A percentile compares a stretch with the other conserved stretches of the same genome.
phyloP scores from a whole-genome alignment of 352 stramenopile genomes.

The Pythium volutum region DNA sequence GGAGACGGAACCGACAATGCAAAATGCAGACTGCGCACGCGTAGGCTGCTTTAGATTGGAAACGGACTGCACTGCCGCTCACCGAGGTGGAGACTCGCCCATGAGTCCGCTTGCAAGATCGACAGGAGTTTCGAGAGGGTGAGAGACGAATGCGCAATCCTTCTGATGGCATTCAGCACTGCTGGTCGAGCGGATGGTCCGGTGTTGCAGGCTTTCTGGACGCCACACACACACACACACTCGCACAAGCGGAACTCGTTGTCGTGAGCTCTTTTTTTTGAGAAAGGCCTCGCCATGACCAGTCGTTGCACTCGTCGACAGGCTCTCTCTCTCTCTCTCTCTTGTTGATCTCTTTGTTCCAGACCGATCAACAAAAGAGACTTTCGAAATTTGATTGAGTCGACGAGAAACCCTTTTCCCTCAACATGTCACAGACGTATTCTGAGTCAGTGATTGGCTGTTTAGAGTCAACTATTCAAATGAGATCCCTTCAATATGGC shows the following conservation, averaged over 20 bases:
- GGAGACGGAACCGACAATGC: background rate
- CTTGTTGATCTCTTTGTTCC: too few species aligned
- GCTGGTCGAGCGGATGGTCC: too few species aligned
- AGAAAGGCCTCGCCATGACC: background rate
- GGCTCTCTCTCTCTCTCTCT: too few species aligned
- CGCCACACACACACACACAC: too few species aligned
- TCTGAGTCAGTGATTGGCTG: background rate
- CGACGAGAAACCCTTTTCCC: background rate
- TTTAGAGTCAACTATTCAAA: background rate
- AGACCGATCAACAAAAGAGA: conserved; percentile 8
- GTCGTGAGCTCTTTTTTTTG: too few species aligned
- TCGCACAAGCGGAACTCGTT: too few species aligned
- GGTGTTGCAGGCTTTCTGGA: conserved; percentile 1
- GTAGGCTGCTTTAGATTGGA: background rate
- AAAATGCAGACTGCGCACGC: background rate
- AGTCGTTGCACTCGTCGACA: conserved; percentile 1
- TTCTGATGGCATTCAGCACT: background rate
- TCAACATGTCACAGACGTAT: conserved; percentile 15
- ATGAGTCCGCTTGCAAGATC: conserved; percentile 3
- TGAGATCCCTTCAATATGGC: background rate
- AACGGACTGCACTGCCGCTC: background rate
- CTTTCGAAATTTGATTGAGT: background rate
- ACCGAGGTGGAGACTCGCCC: background rate
- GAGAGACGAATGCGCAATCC: conserved; percentile 18
- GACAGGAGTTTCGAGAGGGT: too few species aligned